Evolutionary conservation across 352 stramenopile genomes (phyloP).

Genomic region (Pythium aquatile): DNA sequence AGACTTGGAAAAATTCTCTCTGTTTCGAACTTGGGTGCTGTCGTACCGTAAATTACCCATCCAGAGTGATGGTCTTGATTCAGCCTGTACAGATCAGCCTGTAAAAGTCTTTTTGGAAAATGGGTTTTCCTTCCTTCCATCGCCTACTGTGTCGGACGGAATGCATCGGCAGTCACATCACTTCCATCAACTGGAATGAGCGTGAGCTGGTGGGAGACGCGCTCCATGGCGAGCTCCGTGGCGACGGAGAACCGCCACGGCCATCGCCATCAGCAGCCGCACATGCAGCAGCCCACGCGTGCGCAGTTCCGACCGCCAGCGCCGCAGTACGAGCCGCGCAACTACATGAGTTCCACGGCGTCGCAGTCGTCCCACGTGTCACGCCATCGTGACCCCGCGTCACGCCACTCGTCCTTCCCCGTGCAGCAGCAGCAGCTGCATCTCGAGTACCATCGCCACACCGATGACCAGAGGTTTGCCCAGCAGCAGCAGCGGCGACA

Average conservation of each 20-base stretch:
- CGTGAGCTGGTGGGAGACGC: conserved; percentile 22
- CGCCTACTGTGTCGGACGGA: background rate
- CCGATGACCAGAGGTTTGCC: background rate
- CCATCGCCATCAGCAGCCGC: background rate
- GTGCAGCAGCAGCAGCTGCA: conserved; percentile 8
- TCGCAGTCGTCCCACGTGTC: conserved; percentile 10
- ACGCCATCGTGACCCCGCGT: conserved; percentile 7
- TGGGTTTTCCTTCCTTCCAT: background rate
- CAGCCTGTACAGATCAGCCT: background rate
- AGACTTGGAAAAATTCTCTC: background rate
- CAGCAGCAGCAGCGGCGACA: background rate
- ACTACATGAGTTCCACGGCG: conserved; percentile 11
- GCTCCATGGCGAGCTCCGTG: conserved; percentile 18
- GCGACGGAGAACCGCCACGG: conserved; percentile 14
- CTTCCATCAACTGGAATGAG: conserved; percentile 9
- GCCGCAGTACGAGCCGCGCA: conserved; percentile 2
- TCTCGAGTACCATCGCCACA: background rate
- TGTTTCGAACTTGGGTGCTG: background rate
- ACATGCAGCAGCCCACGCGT: background rate
- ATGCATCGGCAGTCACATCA: background rate
- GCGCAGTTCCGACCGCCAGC: background rate
- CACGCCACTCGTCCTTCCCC: conserved; percentile 16
- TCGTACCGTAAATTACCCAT: background rate
- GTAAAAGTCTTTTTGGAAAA: background rate
- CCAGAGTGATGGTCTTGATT: conserved; percentile 18